Evolutionary conservation across 768 basidiomycete genomes (phyloP), one percentile per base, ranked within the genome.

Genomic region (Xerocomellus amylosporus): DNA sequence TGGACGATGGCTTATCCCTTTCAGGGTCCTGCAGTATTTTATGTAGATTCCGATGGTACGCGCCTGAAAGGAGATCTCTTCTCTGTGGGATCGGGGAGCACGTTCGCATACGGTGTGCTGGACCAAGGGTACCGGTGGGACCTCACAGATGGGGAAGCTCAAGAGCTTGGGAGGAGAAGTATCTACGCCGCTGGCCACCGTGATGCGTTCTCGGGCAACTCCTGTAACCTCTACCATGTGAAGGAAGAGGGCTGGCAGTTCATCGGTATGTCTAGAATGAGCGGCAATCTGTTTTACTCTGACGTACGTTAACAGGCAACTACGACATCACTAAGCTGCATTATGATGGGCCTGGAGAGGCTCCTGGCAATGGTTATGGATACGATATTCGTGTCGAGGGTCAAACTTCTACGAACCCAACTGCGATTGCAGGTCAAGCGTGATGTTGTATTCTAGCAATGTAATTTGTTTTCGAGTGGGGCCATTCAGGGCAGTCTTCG

Each of bases 111-210:
- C 66, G 96, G 97, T 79, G 93, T 98, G 2, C 80, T 97, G 45
- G 97, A 98, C 72, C 95, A 97, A 73, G 94, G 89, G 13, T 94
- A 95, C 70, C 83, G 77, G 55, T 98, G 90, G 91, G 94, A 98
- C 67, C 74, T 99, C 55, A 83, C 86, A 20, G 93, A 91, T 54
- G 93, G 86, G 56, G 96, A 97, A 58, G 97, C 97, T 2, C 89
- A 93, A 68, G 97, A 98, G 65, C 84, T 98, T 24, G 97, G 89
- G 17, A 76, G 94, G 68, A 77, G 95, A 62, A 93, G 92, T 60
- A 98, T 99, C 69, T 93, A 95, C 63, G 96, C 96, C 40, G 97
- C 97, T 48, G 92, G 93, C 57, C 97, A 98, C 72, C 87, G 96
- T 58, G 94, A 97, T 71, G 93, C 93, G 7, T 96, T 88, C 77